Evolutionary conservation across 352 stramenopile genomes (phyloP).

Genomic region (Phytophthora pini): DNA sequence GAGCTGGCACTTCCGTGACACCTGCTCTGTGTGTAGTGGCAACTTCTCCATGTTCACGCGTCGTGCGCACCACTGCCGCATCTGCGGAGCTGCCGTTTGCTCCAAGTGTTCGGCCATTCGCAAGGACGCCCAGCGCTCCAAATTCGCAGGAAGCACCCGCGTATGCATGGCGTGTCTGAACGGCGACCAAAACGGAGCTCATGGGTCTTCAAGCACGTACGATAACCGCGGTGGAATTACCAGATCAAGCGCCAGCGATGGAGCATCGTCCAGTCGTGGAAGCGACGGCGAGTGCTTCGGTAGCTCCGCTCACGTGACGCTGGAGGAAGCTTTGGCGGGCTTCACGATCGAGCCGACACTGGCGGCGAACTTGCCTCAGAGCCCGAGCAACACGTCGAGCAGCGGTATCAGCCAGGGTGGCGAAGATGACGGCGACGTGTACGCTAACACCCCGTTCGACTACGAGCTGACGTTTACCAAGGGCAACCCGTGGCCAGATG

Average conservation of each 20-base stretch:
- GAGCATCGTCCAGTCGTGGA: conserved; percentile 29
- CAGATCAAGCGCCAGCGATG: conserved; percentile 35
- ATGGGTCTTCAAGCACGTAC: conserved; percentile 34
- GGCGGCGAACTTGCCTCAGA: conserved; percentile 28
- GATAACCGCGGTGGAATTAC: conserved; percentile 30
- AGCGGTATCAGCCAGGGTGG: conserved; percentile 35
- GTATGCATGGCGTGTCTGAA: conserved; percentile 79
- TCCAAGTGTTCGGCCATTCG: conserved; percentile 78
- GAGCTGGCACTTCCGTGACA: conserved; percentile 61
- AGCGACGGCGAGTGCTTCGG: conserved; percentile 47
- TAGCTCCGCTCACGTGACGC: conserved; percentile 42
- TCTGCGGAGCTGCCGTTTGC: conserved; percentile 76
- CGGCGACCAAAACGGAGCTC: conserved; percentile 53
- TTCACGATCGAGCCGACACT: conserved; percentile 54
- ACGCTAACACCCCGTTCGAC: conserved; percentile 57
- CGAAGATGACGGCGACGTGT: conserved; percentile 67
- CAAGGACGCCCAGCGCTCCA: conserved; percentile 45
- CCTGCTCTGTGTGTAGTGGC: conserved; percentile 68
- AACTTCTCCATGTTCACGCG: conserved; percentile 75
- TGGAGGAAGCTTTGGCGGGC: conserved; percentile 42
- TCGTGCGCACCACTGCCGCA: conserved; percentile 79
- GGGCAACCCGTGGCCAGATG: conserved; percentile 80
- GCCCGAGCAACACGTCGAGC: conserved; percentile 46
- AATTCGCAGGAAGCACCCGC: conserved; percentile 48
- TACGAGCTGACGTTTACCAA: conserved; percentile 81